A percentile compares a stretch with the other conserved stretches of the same genome.
These are phyloP conservation scores for Colletotrichum sp. DNA, from an alignment of 2,329 filamentous ascomycete species.

Conservation along the genomic window DNA sequence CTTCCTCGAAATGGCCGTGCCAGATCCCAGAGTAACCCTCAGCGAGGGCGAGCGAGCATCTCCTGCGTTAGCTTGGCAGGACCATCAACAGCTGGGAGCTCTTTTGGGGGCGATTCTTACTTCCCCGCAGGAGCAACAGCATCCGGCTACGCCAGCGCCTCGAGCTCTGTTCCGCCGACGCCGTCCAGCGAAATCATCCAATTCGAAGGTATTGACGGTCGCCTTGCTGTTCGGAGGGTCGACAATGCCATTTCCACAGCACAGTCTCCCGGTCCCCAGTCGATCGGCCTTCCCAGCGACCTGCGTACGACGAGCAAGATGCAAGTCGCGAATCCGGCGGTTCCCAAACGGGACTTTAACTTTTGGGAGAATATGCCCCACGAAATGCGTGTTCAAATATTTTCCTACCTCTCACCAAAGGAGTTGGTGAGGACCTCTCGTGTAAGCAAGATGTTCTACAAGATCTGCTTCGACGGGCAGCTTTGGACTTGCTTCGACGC, in stretches of 20 bases:
- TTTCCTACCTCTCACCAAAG: constrained; percentile 78
- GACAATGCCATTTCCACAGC: constrained; percentile 48
- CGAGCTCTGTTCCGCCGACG: constrained; percentile 43
- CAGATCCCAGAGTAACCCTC: constrained; percentile 71
- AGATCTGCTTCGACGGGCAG: constrained; percentile 92
- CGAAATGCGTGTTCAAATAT: constrained; percentile 80
- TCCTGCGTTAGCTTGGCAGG: constrained; percentile 61
- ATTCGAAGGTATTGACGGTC: constrained; percentile 49
- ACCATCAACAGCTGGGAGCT: constrained; percentile 32
- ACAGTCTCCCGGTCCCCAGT: constrained; percentile 39
- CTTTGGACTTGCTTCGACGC: constrained; percentile 87
- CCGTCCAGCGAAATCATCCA: constrained; percentile 45
- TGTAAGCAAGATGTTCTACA: constrained; percentile 79
- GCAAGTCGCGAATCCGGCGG: constrained; percentile 15
- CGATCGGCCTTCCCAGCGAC: constrained; percentile 69
- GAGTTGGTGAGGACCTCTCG: constrained; percentile 81
- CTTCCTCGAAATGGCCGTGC: constrained; percentile 68
- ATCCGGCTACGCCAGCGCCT: constrained; percentile 33
- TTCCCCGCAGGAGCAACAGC: constrained; percentile 29
- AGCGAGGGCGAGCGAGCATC: constrained; percentile 58
- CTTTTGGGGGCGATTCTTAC: constrained; percentile 32
- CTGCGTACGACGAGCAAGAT: constrained; percentile 33
- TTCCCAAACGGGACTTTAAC: constrained; percentile 46
- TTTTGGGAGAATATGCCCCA: constrained; percentile 84
- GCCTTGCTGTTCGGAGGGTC: constrained; percentile 60